Conservation (phyloP, 352 stramenopile genomes). For the Albugo laibachii region DNA sequence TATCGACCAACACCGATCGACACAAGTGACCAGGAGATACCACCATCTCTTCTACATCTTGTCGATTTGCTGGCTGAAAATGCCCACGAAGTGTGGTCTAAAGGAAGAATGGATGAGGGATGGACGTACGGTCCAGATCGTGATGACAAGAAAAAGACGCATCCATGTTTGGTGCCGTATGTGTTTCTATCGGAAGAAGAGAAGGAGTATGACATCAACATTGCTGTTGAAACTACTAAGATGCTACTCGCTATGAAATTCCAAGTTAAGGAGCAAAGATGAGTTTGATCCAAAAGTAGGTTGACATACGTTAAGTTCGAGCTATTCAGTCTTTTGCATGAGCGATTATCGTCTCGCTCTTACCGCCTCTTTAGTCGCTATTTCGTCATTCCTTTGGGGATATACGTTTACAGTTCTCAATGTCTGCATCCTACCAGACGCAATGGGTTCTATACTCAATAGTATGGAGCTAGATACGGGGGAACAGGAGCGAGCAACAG, state of each 20-base stretch:
- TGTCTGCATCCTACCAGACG: conserved; percentile 56
- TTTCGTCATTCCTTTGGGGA: conserved; percentile 69
- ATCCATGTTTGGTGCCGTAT: conserved; percentile 71
- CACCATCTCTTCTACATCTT: conserved; percentile 34
- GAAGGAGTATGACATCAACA: conserved; percentile 80
- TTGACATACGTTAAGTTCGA: no score
- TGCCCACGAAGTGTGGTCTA: conserved; percentile 73
- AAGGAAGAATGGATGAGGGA: conserved; percentile 70
- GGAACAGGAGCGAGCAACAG: conserved; percentile 54
- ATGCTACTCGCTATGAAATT: conserved; percentile 77
- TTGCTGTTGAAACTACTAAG: conserved; percentile 75
- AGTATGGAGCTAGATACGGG: conserved; percentile 51
- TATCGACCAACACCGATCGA: conserved; percentile 65
- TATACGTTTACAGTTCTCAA: conserved; percentile 51
- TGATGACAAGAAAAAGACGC: conserved; percentile 60
- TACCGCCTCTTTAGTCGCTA: conserved; percentile 18
- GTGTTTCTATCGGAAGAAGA: conserved; percentile 79
- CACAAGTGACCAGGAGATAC: conserved; percentile 43
- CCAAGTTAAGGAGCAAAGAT: no score
- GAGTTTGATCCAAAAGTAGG: no score
- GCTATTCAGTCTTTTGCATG: no score
- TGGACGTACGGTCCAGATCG: conserved; percentile 71
- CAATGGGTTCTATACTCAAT: conserved; percentile 37
- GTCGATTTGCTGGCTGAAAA: conserved; percentile 73
- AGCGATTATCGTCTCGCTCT: no score